Percentiles rank a stretch among this genome's conserved stretches.
Conservation (phyloP, 331 rosid genomes). For the Telfairia occidentalis region DNA sequence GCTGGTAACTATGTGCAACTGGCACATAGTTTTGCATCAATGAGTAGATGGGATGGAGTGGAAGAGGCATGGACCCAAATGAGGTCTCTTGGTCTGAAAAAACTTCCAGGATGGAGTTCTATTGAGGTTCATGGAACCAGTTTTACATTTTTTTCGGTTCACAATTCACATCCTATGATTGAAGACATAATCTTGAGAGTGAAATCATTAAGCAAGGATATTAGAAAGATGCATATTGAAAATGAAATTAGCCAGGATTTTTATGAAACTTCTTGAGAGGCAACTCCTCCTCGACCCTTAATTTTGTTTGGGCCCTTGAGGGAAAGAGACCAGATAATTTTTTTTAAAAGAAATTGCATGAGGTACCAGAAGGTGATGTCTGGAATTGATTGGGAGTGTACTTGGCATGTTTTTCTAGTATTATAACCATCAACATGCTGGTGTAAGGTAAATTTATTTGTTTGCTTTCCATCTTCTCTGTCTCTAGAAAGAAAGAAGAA, state of each 20-base stretch:
- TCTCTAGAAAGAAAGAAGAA: neutral
- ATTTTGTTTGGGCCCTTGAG: neutral
- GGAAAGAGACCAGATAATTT: neutral
- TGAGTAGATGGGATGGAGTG: conserved; percentile 71
- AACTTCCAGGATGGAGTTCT: conserved; percentile 90
- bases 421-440: neutral
- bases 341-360: neutral
- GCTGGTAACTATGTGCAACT: conserved; percentile 76
- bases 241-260: conserved; percentile 18
- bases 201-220: conserved; percentile 39
- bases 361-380: neutral
- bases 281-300: neutral
- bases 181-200: conserved; percentile 36
- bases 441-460: conserved; percentile 33
- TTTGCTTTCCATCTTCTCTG: conserved; percentile 13
- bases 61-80: conserved; percentile 73
- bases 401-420: neutral
- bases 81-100: conserved; percentile 76
- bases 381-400: neutral
- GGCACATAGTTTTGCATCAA: conserved; percentile 65
- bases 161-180: conserved; percentile 63
- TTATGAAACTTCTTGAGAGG: conserved; percentile 9
- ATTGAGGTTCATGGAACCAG: conserved; percentile 54
- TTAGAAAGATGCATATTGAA: conserved; percentile 26
- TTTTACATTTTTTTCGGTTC: conserved; percentile 58